Evolutionary conservation across 345 rosid species (phyloP), one percentile per base, ranked within the genome.

Genomic region (Acer negundo): DNA sequence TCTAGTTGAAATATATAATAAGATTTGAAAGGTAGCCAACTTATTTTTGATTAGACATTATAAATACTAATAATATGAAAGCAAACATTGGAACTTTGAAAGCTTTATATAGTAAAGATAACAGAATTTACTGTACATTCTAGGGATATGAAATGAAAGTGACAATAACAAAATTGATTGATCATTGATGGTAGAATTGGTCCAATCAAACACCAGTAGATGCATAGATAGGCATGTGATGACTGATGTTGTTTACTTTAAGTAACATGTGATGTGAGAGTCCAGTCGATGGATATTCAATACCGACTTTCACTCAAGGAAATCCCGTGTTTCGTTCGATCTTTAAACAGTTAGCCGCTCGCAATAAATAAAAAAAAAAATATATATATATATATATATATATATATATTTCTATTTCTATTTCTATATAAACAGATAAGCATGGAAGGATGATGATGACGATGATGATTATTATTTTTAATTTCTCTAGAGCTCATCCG

Each of bases 281-380:
- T 66, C 72, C 16, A 53, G 72, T 35, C 7, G 17, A 53, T 35
- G 10, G 78, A 75, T 53, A 35, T 35, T 35, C 38, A 35, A 35
- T 4, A 24, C 72, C 24, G 78, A 75, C 78, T 75, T 75, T 66
- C 78, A 75, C 64, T 19, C 53, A 51, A 7, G 28, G 47, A 75
- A 49, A 51, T 40, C 51, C 51, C 10, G 55, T 53, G 35, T 47
- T 53, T 40, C 38, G 6, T 35, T 35, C 31, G 51, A 49, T 46
- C 7, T 10, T 20, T 49, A 38, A 28, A 28, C 31, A 28, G 31
- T 28, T 28, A 28, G 31, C 31, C 31, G 31, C 31, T 2, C 31
- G 3, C 31, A 28, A 28, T 24, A 24, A n/a, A n/a, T n/a, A n/a
- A n/a, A n/a, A n/a, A n/a, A n/a, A n/a, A n/a, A n/a, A n/a, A n/a